A percentile compares a stretch with the other conserved stretches of the same genome.
phyloP scores from a whole-genome alignment of 148 eudicot species.

The Chenopodium album region DNA sequence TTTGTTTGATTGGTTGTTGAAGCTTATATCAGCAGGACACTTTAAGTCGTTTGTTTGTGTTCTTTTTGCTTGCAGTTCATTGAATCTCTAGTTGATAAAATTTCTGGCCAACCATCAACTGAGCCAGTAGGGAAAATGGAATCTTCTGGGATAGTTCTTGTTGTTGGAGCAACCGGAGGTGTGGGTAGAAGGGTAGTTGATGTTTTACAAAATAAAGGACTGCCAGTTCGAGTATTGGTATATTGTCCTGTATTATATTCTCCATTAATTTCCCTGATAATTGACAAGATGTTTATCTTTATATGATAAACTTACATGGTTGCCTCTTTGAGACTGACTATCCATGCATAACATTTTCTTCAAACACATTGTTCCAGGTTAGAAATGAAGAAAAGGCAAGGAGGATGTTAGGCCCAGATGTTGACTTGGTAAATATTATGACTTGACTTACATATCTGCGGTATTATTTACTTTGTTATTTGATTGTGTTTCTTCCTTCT shows the following conservation, averaged over 20 bases:
- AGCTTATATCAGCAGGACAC: slow-evolving; percentile 8
- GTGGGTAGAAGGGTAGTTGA: slow-evolving; percentile 97
- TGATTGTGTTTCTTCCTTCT: neutral
- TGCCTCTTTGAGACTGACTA: neutral
- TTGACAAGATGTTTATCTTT: neutral
- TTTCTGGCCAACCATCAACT: slow-evolving; percentile 61
- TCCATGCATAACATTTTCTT: neutral
- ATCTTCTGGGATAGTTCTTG: slow-evolving; percentile 69
- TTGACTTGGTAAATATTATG: slow-evolving; percentile 69
- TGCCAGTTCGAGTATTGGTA: slow-evolving; percentile 83
- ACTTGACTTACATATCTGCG: neutral
- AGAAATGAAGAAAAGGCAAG: slow-evolving; percentile 97
- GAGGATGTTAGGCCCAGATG: slow-evolving; percentile 79
- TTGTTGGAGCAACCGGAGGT: slow-evolving; percentile 97
- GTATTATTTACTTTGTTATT: neutral
- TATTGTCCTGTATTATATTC: neutral
- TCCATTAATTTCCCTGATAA: neutral
- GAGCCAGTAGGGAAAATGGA: slow-evolving; percentile 68
- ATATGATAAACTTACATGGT: neutral
- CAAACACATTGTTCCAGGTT: slow-evolving; percentile 47
- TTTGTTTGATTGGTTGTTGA: neutral
- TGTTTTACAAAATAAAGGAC: slow-evolving; percentile 65
- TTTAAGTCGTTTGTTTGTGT: slow-evolving; percentile 3
- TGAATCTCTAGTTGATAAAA: slow-evolving; percentile 64
- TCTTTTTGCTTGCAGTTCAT: slow-evolving; percentile 48